These are phyloP conservation scores for Lachancea waltii DNA, from an alignment of 805 yeast species.

Conservation along the genomic window DNA sequence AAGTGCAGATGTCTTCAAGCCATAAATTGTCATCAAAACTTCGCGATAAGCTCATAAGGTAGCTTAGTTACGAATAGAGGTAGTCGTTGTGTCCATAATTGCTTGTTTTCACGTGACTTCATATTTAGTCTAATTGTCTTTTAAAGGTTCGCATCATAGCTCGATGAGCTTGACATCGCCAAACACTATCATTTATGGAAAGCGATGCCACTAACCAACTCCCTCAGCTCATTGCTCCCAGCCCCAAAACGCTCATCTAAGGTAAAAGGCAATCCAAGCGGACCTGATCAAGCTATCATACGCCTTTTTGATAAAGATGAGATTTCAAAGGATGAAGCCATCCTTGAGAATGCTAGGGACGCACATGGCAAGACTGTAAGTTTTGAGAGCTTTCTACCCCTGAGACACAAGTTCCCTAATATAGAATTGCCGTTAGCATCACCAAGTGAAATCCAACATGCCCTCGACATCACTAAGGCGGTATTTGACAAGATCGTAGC, in stretches of 20 bases:
- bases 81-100: no score
- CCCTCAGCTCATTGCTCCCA: slow-evolving; percentile 23
- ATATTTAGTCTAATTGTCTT: no score
- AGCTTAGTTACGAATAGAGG: neutral
- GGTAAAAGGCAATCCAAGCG: neutral
- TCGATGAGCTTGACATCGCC: neutral
- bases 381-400: slow-evolving; percentile 54
- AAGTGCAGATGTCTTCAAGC: slow-evolving; percentile 10
- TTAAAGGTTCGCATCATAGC: neutral
- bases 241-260: slow-evolving; percentile 15
- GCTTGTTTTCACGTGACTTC: no score
- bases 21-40: slow-evolving; percentile 20
- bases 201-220: neutral
- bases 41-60: slow-evolving; percentile 19
- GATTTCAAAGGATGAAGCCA: slow-evolving; percentile 1
- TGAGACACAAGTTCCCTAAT: slow-evolving; percentile 41
- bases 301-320: slow-evolving; percentile 1
- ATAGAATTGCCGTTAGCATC: slow-evolving; percentile 33
- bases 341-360: neutral
- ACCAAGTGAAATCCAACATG: slow-evolving; percentile 42
- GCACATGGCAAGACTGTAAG: slow-evolving; percentile 25
- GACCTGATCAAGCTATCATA: neutral
- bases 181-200: neutral
- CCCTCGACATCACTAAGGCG: slow-evolving; percentile 49
- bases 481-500: slow-evolving; percentile 48